Evolutionary conservation across 345 rosid genomes (phyloP).

Genomic region (Eucalyptus pauciflora): DNA sequence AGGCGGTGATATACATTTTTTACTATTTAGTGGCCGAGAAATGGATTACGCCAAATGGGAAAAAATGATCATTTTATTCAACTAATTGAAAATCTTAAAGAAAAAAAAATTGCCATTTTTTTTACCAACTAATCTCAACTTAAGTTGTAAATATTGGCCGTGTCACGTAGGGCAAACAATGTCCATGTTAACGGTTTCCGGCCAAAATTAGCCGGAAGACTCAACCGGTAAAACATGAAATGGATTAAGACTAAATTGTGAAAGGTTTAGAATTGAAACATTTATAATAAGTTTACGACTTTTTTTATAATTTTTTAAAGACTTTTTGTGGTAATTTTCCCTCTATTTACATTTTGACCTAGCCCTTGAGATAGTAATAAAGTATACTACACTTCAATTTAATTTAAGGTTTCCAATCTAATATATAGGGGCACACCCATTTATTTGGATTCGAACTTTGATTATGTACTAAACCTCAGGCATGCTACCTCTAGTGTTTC

Average conservation of each 20-base stretch:
- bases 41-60: background rate
- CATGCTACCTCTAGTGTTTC: background rate
- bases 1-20: background rate
- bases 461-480: background rate
- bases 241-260: too few relatives aligned
- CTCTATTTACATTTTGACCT: background rate
- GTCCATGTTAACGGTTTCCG: background rate
- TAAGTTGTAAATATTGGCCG: background rate
- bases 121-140: background rate
- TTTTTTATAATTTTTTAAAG: too few relatives aligned
- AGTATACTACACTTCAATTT: background rate
- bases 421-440: background rate
- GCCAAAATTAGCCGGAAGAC: rapidly evolving
- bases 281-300: background rate
- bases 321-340: background rate
- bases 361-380: background rate
- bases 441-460: background rate
- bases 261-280: too few relatives aligned
- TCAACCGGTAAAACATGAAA: background rate
- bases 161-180: rapidly evolving
- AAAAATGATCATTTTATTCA: background rate
- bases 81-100: background rate
- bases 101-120: background rate
- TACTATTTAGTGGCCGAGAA: background rate
- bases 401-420: background rate